phyloP scores from a whole-genome alignment of 768 basidiomycete genomes.

The Rickenella mellea region DNA sequence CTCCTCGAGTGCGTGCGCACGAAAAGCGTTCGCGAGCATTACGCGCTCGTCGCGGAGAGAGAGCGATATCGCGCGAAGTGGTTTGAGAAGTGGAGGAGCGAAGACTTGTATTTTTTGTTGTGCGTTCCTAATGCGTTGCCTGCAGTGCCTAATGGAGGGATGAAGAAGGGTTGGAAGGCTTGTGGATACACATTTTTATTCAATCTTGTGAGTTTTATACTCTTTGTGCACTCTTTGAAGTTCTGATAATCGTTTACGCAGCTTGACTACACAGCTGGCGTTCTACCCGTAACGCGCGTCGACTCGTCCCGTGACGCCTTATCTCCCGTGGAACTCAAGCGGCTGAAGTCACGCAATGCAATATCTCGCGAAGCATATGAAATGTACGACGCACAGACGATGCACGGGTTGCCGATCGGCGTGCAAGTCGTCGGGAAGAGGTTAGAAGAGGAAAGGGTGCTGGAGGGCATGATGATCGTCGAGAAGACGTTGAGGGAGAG shows the following conservation, averaged over 20 bases:
- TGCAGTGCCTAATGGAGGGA: slow-evolving; percentile 44
- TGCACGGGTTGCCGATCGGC: slow-evolving; percentile 61
- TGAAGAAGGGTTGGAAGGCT: slow-evolving; percentile 46
- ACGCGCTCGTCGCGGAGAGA: slow-evolving; percentile 35
- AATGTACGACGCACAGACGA: slow-evolving; percentile 48
- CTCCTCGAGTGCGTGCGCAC: slow-evolving; percentile 37
- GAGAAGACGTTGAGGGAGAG: slow-evolving; percentile 13
- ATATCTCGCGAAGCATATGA: slow-evolving; percentile 37
- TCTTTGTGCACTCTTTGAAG: not conserved
- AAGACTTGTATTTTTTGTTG: slow-evolving; percentile 52
- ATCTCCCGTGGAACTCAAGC: slow-evolving; percentile 5
- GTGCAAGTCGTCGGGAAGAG: slow-evolving; percentile 55
- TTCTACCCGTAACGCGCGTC: slow-evolving; percentile 50
- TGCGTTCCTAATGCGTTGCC: slow-evolving; percentile 56
- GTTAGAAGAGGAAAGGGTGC: slow-evolving; percentile 65
- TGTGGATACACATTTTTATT: slow-evolving; percentile 60
- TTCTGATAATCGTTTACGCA: not conserved
- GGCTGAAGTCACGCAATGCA: slow-evolving; percentile 29
- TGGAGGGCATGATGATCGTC: slow-evolving; percentile 60
- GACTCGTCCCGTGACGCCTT: slow-evolving; percentile 32
- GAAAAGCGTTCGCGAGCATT: slow-evolving; percentile 44
- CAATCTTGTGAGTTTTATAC: slow-evolving; percentile 39
- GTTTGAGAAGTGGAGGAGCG: slow-evolving; percentile 28
- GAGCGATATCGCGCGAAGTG: slow-evolving; percentile 32
- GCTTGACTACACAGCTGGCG: slow-evolving; percentile 52